Conservation (phyloP, 1,284 basidiomycete genomes). For the Prillingera fragicola region DNA sequence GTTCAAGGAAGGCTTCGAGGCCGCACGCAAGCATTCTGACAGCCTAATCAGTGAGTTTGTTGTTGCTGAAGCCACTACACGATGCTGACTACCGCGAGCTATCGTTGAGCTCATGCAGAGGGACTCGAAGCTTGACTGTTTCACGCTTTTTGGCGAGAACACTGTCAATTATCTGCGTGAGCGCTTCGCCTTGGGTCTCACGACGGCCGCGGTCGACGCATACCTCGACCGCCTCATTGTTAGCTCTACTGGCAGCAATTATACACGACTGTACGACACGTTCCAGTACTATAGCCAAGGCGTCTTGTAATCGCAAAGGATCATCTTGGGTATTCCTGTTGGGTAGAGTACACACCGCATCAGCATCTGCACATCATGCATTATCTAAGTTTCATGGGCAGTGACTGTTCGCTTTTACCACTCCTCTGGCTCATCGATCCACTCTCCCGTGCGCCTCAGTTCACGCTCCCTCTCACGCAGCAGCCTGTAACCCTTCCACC, state of each 20-base stretch:
- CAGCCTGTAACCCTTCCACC: conserved; percentile 48
- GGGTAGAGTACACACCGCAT: too few relatives aligned
- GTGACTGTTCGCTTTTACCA: conserved; percentile 26
- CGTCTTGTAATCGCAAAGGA: too few relatives aligned
- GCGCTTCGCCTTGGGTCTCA: conserved; percentile 86
- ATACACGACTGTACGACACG: conserved; percentile 90
- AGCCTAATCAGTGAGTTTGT: conserved; percentile 76
- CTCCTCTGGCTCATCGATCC: conserved; percentile 47
- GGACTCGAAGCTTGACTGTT: conserved; percentile 91
- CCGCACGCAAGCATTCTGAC: conserved; percentile 92
- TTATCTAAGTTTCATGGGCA: conserved; percentile 1
- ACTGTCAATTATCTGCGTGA: conserved; percentile 83
- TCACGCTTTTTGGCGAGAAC: conserved; percentile 81
- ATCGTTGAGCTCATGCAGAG: conserved; percentile 96
- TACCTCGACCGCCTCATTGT: conserved; percentile 84
- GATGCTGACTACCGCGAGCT: conserved; percentile 57
- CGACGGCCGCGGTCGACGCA: conserved; percentile 78
- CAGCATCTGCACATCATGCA: conserved; percentile 6
- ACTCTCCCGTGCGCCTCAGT: conserved; percentile 42
- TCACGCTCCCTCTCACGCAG: conserved; percentile 45
- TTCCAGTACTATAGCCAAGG: conserved; percentile 43
- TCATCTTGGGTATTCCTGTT: too few relatives aligned
- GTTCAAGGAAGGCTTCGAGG: conserved; percentile 90
- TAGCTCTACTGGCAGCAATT: conserved; percentile 80
- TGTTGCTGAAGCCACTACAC: not conserved